phyloP scores from a whole-genome alignment of 495 filamentous ascomycete genomes.

The Aspergillus sclerotioniger region DNA sequence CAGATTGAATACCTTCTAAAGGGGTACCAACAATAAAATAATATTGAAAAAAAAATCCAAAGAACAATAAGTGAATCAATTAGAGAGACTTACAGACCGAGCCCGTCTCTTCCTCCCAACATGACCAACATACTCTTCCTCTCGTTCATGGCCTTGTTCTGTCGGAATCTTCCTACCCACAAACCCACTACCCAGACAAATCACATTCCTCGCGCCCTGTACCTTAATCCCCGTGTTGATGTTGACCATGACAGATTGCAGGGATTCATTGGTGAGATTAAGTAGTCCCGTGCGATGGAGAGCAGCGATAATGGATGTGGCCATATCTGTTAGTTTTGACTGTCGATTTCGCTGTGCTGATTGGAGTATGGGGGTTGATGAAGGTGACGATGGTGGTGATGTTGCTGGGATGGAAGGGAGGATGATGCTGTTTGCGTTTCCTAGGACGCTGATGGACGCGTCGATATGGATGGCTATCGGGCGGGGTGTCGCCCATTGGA shows the following conservation, averaged over 20 bases:
- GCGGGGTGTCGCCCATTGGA: neutral
- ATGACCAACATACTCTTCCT: neutral
- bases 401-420: constrained; percentile 22
- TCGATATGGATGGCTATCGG: constrained; percentile 36
- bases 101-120: too few relatives aligned
- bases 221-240: constrained; percentile 30
- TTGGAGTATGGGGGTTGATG: constrained; percentile 3
- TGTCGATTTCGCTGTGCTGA: constrained; percentile 14
- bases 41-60: too few relatives aligned
- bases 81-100: too few relatives aligned
- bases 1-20: too few relatives aligned
- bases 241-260: constrained; percentile 15
- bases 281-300: constrained; percentile 12
- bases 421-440: constrained; percentile 32
- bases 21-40: too few relatives aligned
- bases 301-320: constrained; percentile 17
- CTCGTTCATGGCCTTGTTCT: neutral
- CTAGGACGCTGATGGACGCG: constrained; percentile 33
- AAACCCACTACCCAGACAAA: constrained; percentile 12
- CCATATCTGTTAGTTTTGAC: constrained; percentile 19
- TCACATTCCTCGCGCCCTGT: constrained; percentile 23
- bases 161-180: neutral
- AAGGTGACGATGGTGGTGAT: neutral
- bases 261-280: neutral
- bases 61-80: too few relatives aligned